Conservation (phyloP, 2,329 filamentous ascomycete species). For the Trichoderma hamatum region DNA sequence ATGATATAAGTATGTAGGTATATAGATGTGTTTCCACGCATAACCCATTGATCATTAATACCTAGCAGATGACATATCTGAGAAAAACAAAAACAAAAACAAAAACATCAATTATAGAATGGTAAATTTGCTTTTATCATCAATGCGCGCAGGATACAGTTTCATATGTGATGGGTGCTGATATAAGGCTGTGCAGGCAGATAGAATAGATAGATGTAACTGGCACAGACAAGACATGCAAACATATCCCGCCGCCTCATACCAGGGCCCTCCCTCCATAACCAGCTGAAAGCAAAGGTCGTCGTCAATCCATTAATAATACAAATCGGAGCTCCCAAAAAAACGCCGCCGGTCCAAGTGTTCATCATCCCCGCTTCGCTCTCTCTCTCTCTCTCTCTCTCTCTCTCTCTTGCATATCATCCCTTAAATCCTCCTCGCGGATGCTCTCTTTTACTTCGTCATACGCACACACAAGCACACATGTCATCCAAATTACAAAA, state of each 20-base stretch:
- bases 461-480: not conserved
- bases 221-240: not conserved
- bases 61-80: no score
- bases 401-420: not conserved
- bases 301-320: conserved; percentile 5
- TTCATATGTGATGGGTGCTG: not conserved
- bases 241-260: not conserved
- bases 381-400: not conserved
- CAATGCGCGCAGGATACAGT: not conserved
- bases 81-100: no score
- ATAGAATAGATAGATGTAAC: not conserved
- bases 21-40: not conserved
- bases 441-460: not conserved
- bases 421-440: not conserved
- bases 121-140: not conserved
- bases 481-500: not conserved
- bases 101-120: not conserved
- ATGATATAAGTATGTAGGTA: not conserved
- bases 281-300: conserved; percentile 1
- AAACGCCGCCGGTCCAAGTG: not conserved
- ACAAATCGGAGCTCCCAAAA: conserved; percentile 11
- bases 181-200: not conserved
- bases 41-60: no score
- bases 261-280: not conserved
- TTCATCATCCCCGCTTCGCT: not conserved